Evolutionary conservation across 805 yeast genomes (phyloP).

Genomic region (Debaryomyces hansenii): DNA sequence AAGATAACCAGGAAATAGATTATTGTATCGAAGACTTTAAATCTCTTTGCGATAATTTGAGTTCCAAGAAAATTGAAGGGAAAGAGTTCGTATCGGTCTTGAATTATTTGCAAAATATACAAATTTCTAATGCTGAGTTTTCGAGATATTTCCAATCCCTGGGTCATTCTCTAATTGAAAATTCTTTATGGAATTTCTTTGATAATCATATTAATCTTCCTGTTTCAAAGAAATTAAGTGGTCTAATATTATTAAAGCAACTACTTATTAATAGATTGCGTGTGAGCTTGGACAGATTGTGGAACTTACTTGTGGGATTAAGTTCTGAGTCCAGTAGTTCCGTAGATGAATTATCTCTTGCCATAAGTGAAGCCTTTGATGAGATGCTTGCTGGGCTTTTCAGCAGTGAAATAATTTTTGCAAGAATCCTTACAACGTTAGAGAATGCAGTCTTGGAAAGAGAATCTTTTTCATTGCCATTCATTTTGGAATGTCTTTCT

Average conservation of each 20-base stretch:
- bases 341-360: slow-evolving; percentile 21
- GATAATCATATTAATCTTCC: slow-evolving; percentile 2
- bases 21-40: slow-evolving; percentile 17
- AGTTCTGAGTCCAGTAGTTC: slow-evolving; percentile 9
- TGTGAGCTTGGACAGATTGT: slow-evolving; percentile 20
- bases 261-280: slow-evolving; percentile 25
- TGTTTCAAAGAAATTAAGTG: slow-evolving; percentile 21
- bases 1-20: slow-evolving; percentile 7
- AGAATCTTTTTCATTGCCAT: slow-evolving; percentile 8
- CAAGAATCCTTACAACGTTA: slow-evolving; percentile 14
- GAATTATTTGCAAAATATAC: slow-evolving; percentile 14
- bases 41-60: slow-evolving; percentile 5
- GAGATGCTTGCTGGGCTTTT: slow-evolving; percentile 30
- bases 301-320: slow-evolving; percentile 23
- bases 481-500: slow-evolving; percentile 24
- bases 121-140: slow-evolving; percentile 13
- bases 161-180: slow-evolving; percentile 17
- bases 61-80: slow-evolving; percentile 1
- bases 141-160: slow-evolving; percentile 12
- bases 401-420: slow-evolving; percentile 18
- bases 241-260: slow-evolving; percentile 37
- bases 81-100: slow-evolving; percentile 12
- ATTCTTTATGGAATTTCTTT: slow-evolving; percentile 20
- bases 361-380: slow-evolving; percentile 29
- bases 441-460: slow-evolving; percentile 7